Conservation (phyloP, 139 green algal genomes). For the Chlorella sp. region DNA sequence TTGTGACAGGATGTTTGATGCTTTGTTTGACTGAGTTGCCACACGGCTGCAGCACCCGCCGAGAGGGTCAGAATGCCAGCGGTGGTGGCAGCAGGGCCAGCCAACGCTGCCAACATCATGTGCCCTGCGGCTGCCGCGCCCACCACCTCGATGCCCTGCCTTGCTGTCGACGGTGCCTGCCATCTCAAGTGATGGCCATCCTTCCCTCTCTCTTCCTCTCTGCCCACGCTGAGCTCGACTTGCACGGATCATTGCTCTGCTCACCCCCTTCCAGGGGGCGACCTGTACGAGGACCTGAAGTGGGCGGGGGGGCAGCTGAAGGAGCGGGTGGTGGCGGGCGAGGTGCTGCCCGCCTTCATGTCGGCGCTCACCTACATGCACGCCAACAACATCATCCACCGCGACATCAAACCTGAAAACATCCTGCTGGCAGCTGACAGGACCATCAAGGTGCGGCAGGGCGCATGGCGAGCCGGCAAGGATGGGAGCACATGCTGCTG, state of each 20-base stretch:
- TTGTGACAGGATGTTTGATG: background rate
- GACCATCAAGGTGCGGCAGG: conserved; percentile 41
- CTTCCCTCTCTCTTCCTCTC: too few relatives aligned
- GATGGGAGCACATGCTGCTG: background rate
- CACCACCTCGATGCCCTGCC: background rate
- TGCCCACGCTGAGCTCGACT: too few relatives aligned
- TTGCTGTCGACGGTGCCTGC: too few relatives aligned
- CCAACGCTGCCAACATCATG: background rate
- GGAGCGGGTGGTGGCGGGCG: conserved; percentile 60
- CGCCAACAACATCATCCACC: conserved; percentile 68
- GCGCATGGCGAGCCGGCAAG: background rate
- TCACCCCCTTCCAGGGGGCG: conserved; percentile 55
- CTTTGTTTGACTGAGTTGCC: background rate
- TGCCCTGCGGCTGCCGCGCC: background rate
- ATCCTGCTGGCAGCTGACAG: conserved; percentile 73
- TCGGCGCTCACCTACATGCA: conserved; percentile 78
- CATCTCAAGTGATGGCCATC: too few relatives aligned
- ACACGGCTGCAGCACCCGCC: too few relatives aligned
- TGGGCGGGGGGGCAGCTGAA: conserved; percentile 62
- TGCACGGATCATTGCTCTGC: background rate
- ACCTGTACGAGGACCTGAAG: conserved; percentile 85
- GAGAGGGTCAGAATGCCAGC: background rate
- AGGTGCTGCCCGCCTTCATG: conserved; percentile 81
- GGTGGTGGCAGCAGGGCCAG: background rate
- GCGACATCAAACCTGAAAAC: conserved; percentile 88